Percentiles rank a stretch among this genome's conserved stretches.
These are phyloP conservation scores for Coniochaeta prunicola DNA, from an alignment of 2,329 filamentous ascomycete species.

Conservation along the genomic window DNA sequence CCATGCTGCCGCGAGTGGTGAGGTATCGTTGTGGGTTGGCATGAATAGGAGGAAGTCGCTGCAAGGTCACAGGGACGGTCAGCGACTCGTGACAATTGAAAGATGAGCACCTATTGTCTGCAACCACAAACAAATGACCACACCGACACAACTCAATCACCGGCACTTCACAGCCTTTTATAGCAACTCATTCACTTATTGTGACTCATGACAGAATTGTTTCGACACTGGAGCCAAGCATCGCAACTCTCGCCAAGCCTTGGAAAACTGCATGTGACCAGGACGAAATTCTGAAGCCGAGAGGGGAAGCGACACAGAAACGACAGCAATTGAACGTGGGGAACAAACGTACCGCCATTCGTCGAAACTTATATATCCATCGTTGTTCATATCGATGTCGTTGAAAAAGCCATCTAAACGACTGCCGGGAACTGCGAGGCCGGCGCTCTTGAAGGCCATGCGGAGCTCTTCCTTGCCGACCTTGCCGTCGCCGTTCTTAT, in stretches of 20 bases:
- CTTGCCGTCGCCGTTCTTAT: conserved; percentile 76
- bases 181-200: neutral
- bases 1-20: conserved; percentile 72
- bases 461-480: conserved; percentile 82
- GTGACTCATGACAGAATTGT: neutral
- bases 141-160: neutral
- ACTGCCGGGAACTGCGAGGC: conserved; percentile 68
- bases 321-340: neutral
- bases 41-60: conserved; percentile 95
- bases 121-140: neutral
- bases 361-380: conserved; percentile 81
- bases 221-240: neutral
- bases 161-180: neutral
- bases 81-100: neutral
- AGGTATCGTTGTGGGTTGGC: conserved; percentile 53
- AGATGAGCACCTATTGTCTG: neutral
- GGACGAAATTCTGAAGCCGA: conserved; percentile 1
- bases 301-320: conserved; percentile 4
- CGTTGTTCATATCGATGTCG: conserved; percentile 82
- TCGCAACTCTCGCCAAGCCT: neutral
- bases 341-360: conserved; percentile 82
- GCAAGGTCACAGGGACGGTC: conserved; percentile 8
- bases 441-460: conserved; percentile 68
- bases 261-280: conserved; percentile 1
- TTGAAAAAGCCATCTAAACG: conserved; percentile 81